Evolutionary conservation across 345 rosid species (phyloP), one percentile per base, ranked within the genome.

Genomic region (Bretschneidera sinensis): DNA sequence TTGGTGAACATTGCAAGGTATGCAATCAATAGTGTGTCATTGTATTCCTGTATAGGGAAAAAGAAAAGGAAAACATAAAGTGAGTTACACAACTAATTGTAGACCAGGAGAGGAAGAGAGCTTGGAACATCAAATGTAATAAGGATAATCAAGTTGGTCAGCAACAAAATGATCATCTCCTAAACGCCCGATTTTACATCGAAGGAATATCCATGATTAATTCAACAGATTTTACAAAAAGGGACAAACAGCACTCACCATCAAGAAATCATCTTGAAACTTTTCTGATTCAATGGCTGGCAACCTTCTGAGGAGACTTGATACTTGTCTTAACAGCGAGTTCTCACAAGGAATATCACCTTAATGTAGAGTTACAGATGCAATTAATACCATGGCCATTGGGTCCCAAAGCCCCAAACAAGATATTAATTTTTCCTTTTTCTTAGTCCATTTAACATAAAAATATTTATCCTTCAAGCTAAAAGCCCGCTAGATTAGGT

Each of bases 331-430:
- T 35, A 94, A 66, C 61, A 94, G 77, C n/a, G 99, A 88, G 78
- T 86, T 95, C 60, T 95, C 99, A 50, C 79, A 81, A 60, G 95
- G 92, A 69, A 86, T 86, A 55, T 91, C 97, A 74, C 97, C 99
- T 95, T 83, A 39, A 73, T 57, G 54, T 34, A 63, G 22, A 57
- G n/a, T n/a, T 57, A 62, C 19, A 35, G 58, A 64, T 48, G 39
- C 58, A 62, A 28, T 62, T 66, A 62, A 14, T 9, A 35, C 15
- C 19, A 57, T 8, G 25, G 39, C n/a, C 64, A 11, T 18, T 64
- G 43, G 22, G 61, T 33, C 21, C 43, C 16, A 60, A 55, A 51
- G 35, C 34, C 51, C 53, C 51, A 67, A 24, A 48, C 48, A 25
- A 64, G 9, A 63, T 5, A 43, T 0, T 24, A 22, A 9, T n/a